A percentile compares a stretch with the other conserved stretches of the same genome.
phyloP scores from a whole-genome alignment of 768 basidiomycete genomes.

The Tricholoma hemisulphureum region DNA sequence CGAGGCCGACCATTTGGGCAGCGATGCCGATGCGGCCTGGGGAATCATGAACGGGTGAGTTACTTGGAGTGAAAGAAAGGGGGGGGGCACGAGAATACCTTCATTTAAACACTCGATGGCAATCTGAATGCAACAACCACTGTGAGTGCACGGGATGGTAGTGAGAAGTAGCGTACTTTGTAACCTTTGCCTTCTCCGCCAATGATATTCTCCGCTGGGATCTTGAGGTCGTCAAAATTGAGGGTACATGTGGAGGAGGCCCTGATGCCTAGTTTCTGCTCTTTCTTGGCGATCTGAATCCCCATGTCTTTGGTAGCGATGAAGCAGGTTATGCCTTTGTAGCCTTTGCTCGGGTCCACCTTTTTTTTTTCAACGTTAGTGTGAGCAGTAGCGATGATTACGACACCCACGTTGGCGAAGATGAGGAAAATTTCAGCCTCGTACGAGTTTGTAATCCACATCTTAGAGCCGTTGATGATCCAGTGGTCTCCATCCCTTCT shows the following conservation, averaged over 20 bases:
- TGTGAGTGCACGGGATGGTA: neutral
- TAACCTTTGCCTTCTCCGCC: constrained; percentile 92
- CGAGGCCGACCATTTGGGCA: constrained; percentile 97
- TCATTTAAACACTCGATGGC: constrained; percentile 98
- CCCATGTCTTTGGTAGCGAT: constrained; percentile 96
- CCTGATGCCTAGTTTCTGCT: constrained; percentile 95
- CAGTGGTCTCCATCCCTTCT: constrained; percentile 83
- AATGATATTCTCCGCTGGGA: constrained; percentile 83
- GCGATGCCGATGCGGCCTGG: constrained; percentile 92
- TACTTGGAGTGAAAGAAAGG: neutral
- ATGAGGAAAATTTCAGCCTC: constrained; percentile 92
- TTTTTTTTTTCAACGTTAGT: constrained; percentile 31
- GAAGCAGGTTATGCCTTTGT: constrained; percentile 99
- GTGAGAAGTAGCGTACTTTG: constrained; percentile 47
- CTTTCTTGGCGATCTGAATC: constrained; percentile 96
- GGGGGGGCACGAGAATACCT: constrained; percentile 39
- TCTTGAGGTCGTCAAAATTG: constrained; percentile 89
- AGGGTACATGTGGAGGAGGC: constrained; percentile 95
- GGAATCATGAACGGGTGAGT: neutral
- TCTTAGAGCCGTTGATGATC: constrained; percentile 94
- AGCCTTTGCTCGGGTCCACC: constrained; percentile 88
- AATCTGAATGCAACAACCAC: constrained; percentile 43
- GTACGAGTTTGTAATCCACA: constrained; percentile 98
- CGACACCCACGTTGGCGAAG: constrained; percentile 78
- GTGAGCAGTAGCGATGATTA: neutral